Evolutionary conservation across 352 stramenopile species (phyloP).

Genomic region (Blastocystis sp.): DNA sequence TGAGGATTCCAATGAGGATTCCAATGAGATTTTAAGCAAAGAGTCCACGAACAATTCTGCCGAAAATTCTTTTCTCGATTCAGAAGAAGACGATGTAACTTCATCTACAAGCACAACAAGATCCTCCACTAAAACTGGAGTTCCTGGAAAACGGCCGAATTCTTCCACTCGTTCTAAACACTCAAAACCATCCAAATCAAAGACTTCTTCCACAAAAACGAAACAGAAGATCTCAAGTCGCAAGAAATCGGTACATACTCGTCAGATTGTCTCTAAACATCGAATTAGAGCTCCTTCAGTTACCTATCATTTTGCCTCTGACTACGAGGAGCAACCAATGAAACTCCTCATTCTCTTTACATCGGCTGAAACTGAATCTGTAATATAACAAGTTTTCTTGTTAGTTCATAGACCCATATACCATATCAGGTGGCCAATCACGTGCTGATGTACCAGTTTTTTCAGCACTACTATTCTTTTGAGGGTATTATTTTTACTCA

Average conservation of each 20-base stretch:
- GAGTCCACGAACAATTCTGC: too few relatives aligned
- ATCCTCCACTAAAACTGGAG: too few relatives aligned
- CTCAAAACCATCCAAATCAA: too few relatives aligned
- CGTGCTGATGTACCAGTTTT: conserved; percentile 5
- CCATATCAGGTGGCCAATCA: conserved; percentile 29
- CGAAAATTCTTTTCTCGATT: too few relatives aligned
- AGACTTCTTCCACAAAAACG: too few relatives aligned
- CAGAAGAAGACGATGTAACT: too few relatives aligned
- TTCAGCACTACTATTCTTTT: not conserved
- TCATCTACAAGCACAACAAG: too few relatives aligned
- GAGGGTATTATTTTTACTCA: not conserved
- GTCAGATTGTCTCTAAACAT: not conserved
- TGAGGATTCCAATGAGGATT: not conserved
- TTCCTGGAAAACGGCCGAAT: too few relatives aligned
- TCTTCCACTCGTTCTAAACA: too few relatives aligned
- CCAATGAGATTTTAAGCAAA: not conserved
- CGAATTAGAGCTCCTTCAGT: not conserved
- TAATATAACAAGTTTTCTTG: not conserved
- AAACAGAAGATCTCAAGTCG: too few relatives aligned
- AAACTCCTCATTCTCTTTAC: not conserved
- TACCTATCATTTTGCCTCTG: not conserved
- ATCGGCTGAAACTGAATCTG: not conserved
- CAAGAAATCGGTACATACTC: too few relatives aligned
- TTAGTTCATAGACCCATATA: not conserved
- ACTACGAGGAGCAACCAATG: not conserved